phyloP scores from a whole-genome alignment of 192 early-diverging fungal species.

The Umbelopsis isabellina region DNA sequence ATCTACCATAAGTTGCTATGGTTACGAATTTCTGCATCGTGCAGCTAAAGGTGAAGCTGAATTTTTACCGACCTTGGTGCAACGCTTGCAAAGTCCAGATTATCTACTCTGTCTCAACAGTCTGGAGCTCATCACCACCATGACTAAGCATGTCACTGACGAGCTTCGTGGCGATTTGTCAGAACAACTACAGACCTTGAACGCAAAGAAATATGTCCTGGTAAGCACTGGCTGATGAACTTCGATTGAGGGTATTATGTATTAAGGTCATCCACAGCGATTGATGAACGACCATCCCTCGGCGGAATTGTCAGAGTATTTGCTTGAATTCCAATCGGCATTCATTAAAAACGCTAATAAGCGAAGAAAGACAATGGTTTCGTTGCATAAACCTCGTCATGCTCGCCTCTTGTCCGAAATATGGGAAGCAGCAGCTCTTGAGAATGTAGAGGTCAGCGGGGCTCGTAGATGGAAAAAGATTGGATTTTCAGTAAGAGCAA shows the following conservation, averaged over 20 bases:
- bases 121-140: constrained; percentile 61
- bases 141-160: constrained; percentile 66
- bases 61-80: constrained; percentile 56
- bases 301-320: constrained; percentile 63
- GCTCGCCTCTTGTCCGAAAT: constrained; percentile 54
- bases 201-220: constrained; percentile 51
- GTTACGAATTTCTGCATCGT: constrained; percentile 55
- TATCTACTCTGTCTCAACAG: constrained; percentile 68
- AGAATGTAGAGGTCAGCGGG: constrained; percentile 38
- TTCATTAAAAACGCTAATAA: constrained; percentile 58
- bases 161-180: constrained; percentile 50
- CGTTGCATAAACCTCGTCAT: constrained; percentile 54
- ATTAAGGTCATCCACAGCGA: constrained; percentile 20
- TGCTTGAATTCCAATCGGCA: constrained; percentile 71
- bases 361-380: constrained; percentile 53
- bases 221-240: constrained; percentile 36
- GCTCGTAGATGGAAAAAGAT: constrained; percentile 61
- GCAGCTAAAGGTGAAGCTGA: constrained; percentile 50
- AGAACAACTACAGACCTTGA: constrained; percentile 52
- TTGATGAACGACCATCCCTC: constrained; percentile 55
- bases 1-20: constrained; percentile 41
- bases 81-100: constrained; percentile 61
- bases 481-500: constrained; percentile 62
- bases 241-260: neutral
- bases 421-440: constrained; percentile 51